These are phyloP conservation scores for Bruguiera hainesii DNA, from an alignment of 441 rosid genomes.

Conservation along the genomic window DNA sequence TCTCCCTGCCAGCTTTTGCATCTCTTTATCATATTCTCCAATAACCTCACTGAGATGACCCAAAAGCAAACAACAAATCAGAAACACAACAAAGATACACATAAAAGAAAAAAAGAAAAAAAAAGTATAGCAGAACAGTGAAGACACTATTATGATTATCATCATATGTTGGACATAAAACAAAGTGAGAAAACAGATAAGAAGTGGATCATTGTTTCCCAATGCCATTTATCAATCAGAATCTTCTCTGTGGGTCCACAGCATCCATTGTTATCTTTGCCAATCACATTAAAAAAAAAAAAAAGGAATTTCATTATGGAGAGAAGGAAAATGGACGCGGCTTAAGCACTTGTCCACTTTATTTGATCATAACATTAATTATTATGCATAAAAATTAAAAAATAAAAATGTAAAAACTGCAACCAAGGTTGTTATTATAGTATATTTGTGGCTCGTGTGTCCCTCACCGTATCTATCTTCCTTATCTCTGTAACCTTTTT, in stretches of 20 bases:
- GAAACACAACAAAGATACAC: neutral
- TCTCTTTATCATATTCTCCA: constrained; percentile 51
- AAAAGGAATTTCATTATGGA: too few relatives aligned
- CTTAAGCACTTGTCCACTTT: too few relatives aligned
- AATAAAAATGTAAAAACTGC: too few relatives aligned
- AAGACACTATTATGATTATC: constrained; percentile 15
- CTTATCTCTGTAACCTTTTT: too few relatives aligned
- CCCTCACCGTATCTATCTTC: too few relatives aligned
- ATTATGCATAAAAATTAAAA: too few relatives aligned
- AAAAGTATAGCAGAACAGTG: constrained; percentile 8
- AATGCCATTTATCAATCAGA: constrained; percentile 11
- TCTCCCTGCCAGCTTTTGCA: constrained; percentile 59
- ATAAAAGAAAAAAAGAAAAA: too few relatives aligned
- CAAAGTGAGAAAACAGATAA: constrained; percentile 23
- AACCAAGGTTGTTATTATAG: too few relatives aligned
- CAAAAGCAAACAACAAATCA: neutral
- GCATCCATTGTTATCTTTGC: constrained; percentile 42
- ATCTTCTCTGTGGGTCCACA: constrained; percentile 46
- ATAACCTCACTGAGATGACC: constrained; percentile 42
- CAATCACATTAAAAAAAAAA: constrained; percentile 12
- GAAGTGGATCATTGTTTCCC: constrained; percentile 21
- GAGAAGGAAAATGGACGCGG: too few relatives aligned
- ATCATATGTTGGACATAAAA: constrained; percentile 16
- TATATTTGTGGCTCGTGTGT: too few relatives aligned
- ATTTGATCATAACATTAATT: too few relatives aligned